Percentiles rank a stretch among this genome's conserved stretches.
phyloP scores from a whole-genome alignment of 129 eudicot genomes.

The Artemisia annua region DNA sequence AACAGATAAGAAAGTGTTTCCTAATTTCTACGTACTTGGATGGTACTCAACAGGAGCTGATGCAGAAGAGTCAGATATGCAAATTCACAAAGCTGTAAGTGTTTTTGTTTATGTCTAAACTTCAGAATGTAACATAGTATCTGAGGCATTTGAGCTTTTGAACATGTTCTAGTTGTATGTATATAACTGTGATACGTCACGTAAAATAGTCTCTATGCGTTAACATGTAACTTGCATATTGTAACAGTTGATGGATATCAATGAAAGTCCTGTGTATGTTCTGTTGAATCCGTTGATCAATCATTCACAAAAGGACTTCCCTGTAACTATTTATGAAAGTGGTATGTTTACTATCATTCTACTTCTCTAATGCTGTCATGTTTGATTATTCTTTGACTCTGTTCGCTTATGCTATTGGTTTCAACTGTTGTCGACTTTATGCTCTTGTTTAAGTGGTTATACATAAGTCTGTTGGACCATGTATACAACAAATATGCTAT shows the following conservation, averaged over 20 bases:
- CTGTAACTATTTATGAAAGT: conserved; percentile 82
- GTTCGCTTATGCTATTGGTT: not conserved
- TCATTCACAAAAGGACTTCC: conserved; percentile 94
- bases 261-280: conserved; percentile 87
- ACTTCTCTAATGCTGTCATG: not conserved
- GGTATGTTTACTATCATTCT: conserved; percentile 46
- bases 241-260: conserved; percentile 92
- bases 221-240: not conserved
- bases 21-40: conserved; percentile 85
- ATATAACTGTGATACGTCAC: too few relatives aligned
- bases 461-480: not conserved
- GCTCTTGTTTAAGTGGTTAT: too few relatives aligned
- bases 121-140: not conserved
- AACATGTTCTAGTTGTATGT: too few relatives aligned
- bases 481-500: not conserved
- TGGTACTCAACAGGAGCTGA: conserved; percentile 98
- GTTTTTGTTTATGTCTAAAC: not conserved
- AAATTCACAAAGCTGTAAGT: conserved; percentile 88
- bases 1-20: conserved; percentile 95
- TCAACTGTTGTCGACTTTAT: too few relatives aligned
- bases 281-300: conserved; percentile 88
- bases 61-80: conserved; percentile 92
- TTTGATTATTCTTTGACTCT: not conserved
- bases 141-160: too few relatives aligned
- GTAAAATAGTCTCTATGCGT: not conserved